Conservation (phyloP, 2,329 filamentous ascomycete genomes). For the Camillea tinctor region DNA sequence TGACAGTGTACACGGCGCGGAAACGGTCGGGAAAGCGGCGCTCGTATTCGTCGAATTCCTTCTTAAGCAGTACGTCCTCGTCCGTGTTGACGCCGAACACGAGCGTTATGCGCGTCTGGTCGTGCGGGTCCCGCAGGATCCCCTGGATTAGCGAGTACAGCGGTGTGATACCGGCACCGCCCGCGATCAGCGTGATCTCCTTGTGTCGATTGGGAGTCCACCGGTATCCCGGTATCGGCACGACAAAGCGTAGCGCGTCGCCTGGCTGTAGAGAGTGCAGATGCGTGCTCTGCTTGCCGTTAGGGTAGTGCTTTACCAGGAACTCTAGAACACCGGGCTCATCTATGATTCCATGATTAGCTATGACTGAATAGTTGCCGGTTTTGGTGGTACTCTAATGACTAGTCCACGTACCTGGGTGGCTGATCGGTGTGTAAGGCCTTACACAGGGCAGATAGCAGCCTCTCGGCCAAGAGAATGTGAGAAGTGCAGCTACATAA, state of each 20-base stretch:
- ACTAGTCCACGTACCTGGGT: constrained; percentile 39
- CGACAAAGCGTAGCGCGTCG: constrained; percentile 57
- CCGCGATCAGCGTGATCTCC: constrained; percentile 64
- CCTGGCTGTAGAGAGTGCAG: constrained; percentile 66
- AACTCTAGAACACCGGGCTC: constrained; percentile 60
- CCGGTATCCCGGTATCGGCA: constrained; percentile 50
- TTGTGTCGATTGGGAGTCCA: constrained; percentile 52
- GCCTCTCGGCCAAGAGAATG: constrained; percentile 57
- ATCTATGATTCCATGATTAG: constrained; percentile 35
- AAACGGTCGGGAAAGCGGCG: constrained; percentile 53
- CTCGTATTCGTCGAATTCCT: constrained; percentile 55
- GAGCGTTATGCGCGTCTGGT: constrained; percentile 62
- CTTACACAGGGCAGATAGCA: constrained; percentile 58
- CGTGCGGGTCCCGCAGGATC: constrained; percentile 60
- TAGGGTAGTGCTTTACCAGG: constrained; percentile 66
- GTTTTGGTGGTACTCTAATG: neutral
- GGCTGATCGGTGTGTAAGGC: constrained; percentile 65
- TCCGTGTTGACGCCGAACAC: constrained; percentile 67
- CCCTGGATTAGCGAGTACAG: constrained; percentile 63
- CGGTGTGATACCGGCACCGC: constrained; percentile 71
- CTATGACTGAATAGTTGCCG: neutral
- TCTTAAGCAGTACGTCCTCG: constrained; percentile 56
- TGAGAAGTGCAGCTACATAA: constrained; percentile 54
- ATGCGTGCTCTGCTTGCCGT: constrained; percentile 62
- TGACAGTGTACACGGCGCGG: constrained; percentile 57